Base-by-base conservation (phyloP, 257 asterid genomes). In the Nicotiana otophora region DNA sequence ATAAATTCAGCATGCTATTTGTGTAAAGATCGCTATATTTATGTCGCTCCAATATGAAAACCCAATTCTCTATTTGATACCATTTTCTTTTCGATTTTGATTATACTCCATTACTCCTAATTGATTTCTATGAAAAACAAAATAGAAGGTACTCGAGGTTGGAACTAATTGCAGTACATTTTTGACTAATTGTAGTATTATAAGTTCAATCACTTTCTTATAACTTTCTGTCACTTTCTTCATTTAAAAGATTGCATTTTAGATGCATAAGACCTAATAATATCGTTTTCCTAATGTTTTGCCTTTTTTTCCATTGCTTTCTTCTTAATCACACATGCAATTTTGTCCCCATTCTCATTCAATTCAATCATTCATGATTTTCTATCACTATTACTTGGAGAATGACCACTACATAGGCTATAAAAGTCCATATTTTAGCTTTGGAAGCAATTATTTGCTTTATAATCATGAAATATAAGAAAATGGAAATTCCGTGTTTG, bases 301-400 rank as follows among this genome's bases (percentile, higher is more conserved):
- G 9, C 9, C 26, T 48, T 74, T 74, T 74, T 12, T 9, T 6
- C 6, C 58, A 11, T 23, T 46, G 23, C 10, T 12, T 72, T 72
- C 36, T 46, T 48, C 61, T 23, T 74, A 48, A 23, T 46, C 39
- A 74, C 36, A 46, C 62, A 23, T 26, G 79, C 63, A 74, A 48
- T 23, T 74, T 74, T 74, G 42, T 26, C 80, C 42, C 15, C 15
- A 48, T 26, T 74, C 9, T 48, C 23, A 48, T 74, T 48, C 31
- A 74, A 48, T 74, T 74, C 62, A 74, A 75, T 75, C 63, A 75
- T 75, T 48, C 46, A 74, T 48, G 42, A 26, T 51, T 74, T 74
- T 34, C 42, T 51, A 14, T 51, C 16, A 7, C 80, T 75, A 15
- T 51, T 48, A 26, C 80, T 74, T 26, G 16, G 42, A 74, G 80